Conservation (phyloP, 768 basidiomycete genomes). For the Mycena filopes region DNA sequence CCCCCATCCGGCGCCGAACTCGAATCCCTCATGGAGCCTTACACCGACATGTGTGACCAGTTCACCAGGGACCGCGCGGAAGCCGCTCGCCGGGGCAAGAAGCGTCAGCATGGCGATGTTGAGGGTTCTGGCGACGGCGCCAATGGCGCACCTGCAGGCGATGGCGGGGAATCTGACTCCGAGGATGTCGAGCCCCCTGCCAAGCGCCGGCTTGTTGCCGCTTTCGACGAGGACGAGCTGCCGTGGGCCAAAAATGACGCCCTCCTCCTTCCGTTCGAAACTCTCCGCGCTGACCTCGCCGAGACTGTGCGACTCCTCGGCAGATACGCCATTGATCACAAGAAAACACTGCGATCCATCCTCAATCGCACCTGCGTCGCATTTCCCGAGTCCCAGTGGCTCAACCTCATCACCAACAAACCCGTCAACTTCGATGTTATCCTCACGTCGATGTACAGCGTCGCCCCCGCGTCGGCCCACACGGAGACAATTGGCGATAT, state of each 20-base stretch:
- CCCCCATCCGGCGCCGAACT: no score
- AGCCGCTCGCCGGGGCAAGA: no score
- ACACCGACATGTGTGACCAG: no score
- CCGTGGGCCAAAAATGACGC: background rate
- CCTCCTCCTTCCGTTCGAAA: background rate
- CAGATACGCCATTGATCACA: background rate
- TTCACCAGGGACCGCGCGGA: no score
- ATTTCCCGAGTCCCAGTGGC: slow-evolving; percentile 17
- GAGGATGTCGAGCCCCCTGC: background rate
- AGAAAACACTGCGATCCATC: background rate
- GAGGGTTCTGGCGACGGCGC: no score
- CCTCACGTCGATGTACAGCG: background rate
- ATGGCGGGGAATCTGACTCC: no score
- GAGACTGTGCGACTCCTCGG: slow-evolving; percentile 1
- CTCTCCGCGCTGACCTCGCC: background rate
- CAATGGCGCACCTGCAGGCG: no score
- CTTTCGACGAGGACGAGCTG: slow-evolving; percentile 1
- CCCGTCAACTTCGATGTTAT: background rate
- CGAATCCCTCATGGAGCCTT: no score
- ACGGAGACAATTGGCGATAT: background rate
- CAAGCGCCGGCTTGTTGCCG: background rate
- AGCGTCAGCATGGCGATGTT: no score
- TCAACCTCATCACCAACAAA: slow-evolving; percentile 3
- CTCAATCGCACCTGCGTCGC: background rate
- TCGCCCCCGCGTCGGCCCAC: background rate